These are phyloP conservation scores for Flammula alnicola DNA, from an alignment of 1,284 basidiomycete species.

Conservation along the genomic window DNA sequence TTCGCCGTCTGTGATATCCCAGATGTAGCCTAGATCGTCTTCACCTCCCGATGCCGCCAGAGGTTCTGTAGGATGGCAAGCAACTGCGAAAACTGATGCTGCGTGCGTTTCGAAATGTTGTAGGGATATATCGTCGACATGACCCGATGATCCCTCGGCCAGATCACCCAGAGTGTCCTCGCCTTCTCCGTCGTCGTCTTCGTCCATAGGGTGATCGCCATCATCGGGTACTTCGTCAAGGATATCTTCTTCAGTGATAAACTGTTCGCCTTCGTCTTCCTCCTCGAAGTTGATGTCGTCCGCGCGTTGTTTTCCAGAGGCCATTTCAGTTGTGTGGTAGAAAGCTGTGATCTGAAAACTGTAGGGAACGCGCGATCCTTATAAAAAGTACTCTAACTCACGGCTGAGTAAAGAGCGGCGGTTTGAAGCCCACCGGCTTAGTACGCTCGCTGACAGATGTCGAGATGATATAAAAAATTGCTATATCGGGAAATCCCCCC, in stretches of 20 bases:
- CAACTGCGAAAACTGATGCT: slow-evolving; percentile 85
- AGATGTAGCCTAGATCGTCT: slow-evolving; percentile 95
- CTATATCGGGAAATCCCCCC: slow-evolving; percentile 31
- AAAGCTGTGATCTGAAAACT: background rate
- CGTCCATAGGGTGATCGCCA: slow-evolving; percentile 76
- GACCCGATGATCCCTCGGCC: slow-evolving; percentile 39
- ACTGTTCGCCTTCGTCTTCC: slow-evolving; percentile 51
- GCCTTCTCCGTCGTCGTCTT: slow-evolving; percentile 63
- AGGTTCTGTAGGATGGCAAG: slow-evolving; percentile 85
- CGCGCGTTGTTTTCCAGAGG: slow-evolving; percentile 34
- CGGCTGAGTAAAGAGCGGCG: slow-evolving; percentile 10
- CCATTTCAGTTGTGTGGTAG: slow-evolving; percentile 27
- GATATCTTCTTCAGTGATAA: slow-evolving; percentile 66
- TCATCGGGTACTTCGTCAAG: slow-evolving; percentile 69
- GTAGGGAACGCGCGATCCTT: background rate
- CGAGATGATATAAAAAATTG: slow-evolving; percentile 24
- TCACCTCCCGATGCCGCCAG: slow-evolving; percentile 93
- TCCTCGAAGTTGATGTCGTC: slow-evolving; percentile 38
- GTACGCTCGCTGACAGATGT: slow-evolving; percentile 19
- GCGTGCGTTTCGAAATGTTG: slow-evolving; percentile 67
- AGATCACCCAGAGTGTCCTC: slow-evolving; percentile 46
- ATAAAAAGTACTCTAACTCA: slow-evolving; percentile 10
- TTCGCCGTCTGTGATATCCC: slow-evolving; percentile 86
- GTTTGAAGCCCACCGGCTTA: slow-evolving; percentile 8
- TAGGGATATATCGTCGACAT: slow-evolving; percentile 63